Evolutionary conservation across 2,329 filamentous ascomycete species (phyloP).

Genomic region (Aureobasidium sp.): DNA sequence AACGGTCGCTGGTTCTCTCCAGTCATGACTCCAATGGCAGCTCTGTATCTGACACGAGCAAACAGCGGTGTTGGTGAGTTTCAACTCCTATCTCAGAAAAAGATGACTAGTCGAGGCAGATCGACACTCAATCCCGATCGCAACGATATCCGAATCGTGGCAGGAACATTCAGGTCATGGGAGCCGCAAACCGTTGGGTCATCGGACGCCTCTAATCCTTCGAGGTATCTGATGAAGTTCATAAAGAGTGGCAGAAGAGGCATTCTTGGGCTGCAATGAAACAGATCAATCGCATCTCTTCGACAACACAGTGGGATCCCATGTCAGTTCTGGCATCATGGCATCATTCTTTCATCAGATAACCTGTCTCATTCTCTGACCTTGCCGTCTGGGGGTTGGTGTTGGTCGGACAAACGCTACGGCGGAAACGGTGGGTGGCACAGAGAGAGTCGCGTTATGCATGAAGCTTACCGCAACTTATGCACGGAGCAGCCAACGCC

Average conservation of each 20-base stretch:
- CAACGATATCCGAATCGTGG: not conserved
- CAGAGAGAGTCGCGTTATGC: not conserved
- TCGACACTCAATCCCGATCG: not conserved
- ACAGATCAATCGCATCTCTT: not conserved
- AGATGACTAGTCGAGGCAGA: not conserved
- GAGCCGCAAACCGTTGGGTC: not conserved
- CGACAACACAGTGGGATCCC: not conserved
- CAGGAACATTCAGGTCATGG: not conserved
- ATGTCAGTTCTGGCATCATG: not conserved
- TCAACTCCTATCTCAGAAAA: not conserved
- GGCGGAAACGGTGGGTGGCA: conserved; percentile 6
- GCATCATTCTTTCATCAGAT: not conserved
- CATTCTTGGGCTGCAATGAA: not conserved
- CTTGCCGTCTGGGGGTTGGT: conserved; percentile 1
- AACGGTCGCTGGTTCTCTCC: not conserved
- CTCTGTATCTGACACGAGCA: not conserved
- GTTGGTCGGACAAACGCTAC: conserved; percentile 8
- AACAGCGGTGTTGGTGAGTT: not conserved
- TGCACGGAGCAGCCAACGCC: not conserved
- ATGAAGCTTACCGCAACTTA: not conserved
- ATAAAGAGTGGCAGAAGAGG: not conserved
- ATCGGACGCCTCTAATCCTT: not conserved
- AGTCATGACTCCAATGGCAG: not conserved
- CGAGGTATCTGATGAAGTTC: not conserved
- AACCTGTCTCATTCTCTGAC: not conserved